These are phyloP conservation scores for Haplosporangium sp. DNA, from an alignment of 371 early-diverging fungal species.

Conservation along the genomic window DNA sequence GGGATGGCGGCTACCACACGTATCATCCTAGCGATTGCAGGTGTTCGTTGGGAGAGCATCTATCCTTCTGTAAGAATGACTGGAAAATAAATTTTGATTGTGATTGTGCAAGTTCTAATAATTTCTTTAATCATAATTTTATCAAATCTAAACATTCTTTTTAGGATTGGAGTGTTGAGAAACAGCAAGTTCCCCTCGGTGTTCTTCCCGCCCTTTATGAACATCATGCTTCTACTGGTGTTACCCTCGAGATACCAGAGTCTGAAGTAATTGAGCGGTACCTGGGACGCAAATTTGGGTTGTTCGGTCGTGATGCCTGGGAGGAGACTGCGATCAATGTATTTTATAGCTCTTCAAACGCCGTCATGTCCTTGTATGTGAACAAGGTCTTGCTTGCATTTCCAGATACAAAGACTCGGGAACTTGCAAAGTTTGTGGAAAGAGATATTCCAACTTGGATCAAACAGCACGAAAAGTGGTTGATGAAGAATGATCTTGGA, in stretches of 20 bases:
- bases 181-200: conserved; percentile 21
- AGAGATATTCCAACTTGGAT: conserved; percentile 35
- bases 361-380: conserved; percentile 33
- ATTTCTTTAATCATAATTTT: too few species aligned
- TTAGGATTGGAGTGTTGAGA: conserved; percentile 38
- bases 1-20: conserved; percentile 48
- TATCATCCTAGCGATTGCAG: conserved; percentile 33
- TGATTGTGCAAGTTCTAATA: too few species aligned
- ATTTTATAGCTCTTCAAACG: conserved; percentile 43
- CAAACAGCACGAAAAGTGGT: conserved; percentile 42
- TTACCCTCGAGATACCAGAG: conserved; percentile 41
- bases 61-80: conserved; percentile 27
- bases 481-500: conserved; percentile 11
- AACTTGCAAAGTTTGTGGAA: conserved; percentile 27
- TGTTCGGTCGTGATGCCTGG: conserved; percentile 36
- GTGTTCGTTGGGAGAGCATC: conserved; percentile 36
- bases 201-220: conserved; percentile 49
- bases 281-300: conserved; percentile 31
- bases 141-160: background rate
- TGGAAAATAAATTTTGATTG: background rate
- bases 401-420: conserved; percentile 34
- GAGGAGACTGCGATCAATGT: conserved; percentile 45
- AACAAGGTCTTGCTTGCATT: conserved; percentile 46
- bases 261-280: conserved; percentile 50
- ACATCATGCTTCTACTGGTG: background rate